Evolutionary conservation across 805 yeast genomes (phyloP), one percentile per base, ranked within the genome.

Genomic region (Kluyveromyces nonfermentans): DNA sequence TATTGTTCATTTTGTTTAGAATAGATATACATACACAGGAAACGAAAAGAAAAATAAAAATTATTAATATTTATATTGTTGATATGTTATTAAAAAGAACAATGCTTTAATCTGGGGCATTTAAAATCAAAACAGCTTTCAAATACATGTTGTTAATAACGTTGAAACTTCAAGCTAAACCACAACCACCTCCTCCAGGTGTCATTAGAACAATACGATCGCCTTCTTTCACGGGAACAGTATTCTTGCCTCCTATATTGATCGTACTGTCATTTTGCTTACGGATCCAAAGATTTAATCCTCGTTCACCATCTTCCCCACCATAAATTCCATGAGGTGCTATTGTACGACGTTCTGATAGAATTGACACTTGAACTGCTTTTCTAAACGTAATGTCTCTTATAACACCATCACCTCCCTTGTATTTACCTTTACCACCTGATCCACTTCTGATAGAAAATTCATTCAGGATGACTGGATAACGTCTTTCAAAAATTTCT

Each of bases 171-270:
- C 30, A 25, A 14, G 7, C 30, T 6, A 25, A 6, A 31, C 94
- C 94, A 60, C 71, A 85, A 0, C 88, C 95, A 36, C 93, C 95
- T 28, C 93, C 95, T 36, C 95, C 95, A 2, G 95, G 95, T 0
- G 95, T 85, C 52, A 68, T 61, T 32, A 86, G 77, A 7, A 79
- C 61, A 32, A 85, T 59, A 41, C 84, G 68, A 53, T 86, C 95
- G 2, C 93, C 93, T 4, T 71, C 60, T 14, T 64, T 52, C 43
- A 78, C 70, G 9, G 67, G 55, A 2, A 83, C 75, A 1, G 85
- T 75, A 51, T 80, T 76, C 60, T 82, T 83, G 17, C 93, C 94
- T 5, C 89, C 88, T 18, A 85, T 68, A 47, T 72, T 77, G 30
- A 73, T 64, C 2, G 44, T 40, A 33, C 64, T 53, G 22, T 55